phyloP scores from a whole-genome alignment of 768 basidiomycete species.

The Tubosaeta brunneosetosa region DNA sequence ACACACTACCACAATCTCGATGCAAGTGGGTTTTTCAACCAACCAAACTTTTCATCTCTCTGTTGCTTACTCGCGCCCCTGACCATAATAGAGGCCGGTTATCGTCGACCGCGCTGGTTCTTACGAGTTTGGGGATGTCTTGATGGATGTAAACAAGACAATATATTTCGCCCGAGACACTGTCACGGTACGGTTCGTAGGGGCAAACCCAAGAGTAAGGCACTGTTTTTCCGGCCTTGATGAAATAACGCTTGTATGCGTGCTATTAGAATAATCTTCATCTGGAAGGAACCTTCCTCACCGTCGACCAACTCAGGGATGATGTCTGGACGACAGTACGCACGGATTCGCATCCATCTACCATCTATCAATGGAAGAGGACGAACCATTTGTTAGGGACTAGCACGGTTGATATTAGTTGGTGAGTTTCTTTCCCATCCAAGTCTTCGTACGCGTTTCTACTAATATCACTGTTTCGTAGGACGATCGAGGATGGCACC shows the following conservation, averaged over 20 bases:
- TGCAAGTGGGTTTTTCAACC: conserved; percentile 41
- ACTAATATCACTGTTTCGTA: conserved; percentile 16
- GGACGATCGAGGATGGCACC: conserved; percentile 61
- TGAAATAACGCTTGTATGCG: not conserved
- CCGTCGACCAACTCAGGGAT: conserved; percentile 49
- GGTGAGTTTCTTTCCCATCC: conserved; percentile 38
- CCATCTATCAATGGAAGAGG: conserved; percentile 60
- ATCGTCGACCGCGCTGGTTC: conserved; percentile 55
- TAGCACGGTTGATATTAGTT: conserved; percentile 62
- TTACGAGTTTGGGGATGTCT: conserved; percentile 57
- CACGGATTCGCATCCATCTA: conserved; percentile 78
- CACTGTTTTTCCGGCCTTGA: not conserved
- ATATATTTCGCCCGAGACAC: conserved; percentile 54
- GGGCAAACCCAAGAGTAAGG: conserved; percentile 72
- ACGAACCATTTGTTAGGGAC: conserved; percentile 53
- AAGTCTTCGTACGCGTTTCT: not conserved
- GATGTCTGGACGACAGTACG: conserved; percentile 54
- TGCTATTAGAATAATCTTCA: conserved; percentile 66
- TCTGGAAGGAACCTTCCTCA: conserved; percentile 68
- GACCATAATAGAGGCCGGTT: conserved; percentile 46
- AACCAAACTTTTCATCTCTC: not conserved
- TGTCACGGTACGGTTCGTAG: conserved; percentile 62
- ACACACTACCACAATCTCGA: conserved; percentile 62
- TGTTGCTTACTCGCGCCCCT: not conserved
- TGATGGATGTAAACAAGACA: conserved; percentile 47